Base-by-base conservation (phyloP, 2,329 filamentous ascomycete species). In the Alternaria brassicicola region DNA sequence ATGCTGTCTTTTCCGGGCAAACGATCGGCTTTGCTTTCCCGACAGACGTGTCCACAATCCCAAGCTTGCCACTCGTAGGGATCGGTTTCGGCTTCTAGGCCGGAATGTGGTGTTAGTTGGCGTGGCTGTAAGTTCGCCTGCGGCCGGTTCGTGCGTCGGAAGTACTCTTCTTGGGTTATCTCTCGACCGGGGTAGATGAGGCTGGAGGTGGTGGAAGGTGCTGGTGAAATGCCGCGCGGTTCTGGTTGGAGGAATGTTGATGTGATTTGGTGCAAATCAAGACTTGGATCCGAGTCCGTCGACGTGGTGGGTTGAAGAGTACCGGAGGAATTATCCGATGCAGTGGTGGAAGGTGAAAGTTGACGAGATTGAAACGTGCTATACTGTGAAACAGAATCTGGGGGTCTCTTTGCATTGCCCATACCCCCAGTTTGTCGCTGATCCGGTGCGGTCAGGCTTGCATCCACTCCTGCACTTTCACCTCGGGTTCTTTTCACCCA, bases 1-100 rank as follows among this genome's bases (percentile, higher is more conserved):
- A 19, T 30, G 6, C 42, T 47, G 19, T 33, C 7, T 23, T 19
- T 17, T n/a, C 43, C 30, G 19, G 33, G 47, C 6, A 49, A 5
- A n/a, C 33, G 31, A n/a, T 38, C 21, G 7, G 15, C 25, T 10
- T 38, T 36, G 17, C 21, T 30, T 12, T 38, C 21, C 25, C 28
- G 31, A 15, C n/a, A 3, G 15, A 4, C 17, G 39, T 21, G 33
- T 25, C 36, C 30, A 30, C n/a, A 10, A 19, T 50, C 12, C 55
- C 50, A 58, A 9, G 13, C 50, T 8, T 31, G n/a, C 55, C 55
- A 58, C 15, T 25, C 30, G n/a, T 54, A 54, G 21, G 55, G 55
- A 19, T 54, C 55, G 13, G 12, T 41, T 15, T 30, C 41, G 10
- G 23, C 13, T n/a, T n/a, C 53, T 38, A 35, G 17, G 3, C 10